Conservation (phyloP, 345 rosid genomes). For the Viola odorata region DNA sequence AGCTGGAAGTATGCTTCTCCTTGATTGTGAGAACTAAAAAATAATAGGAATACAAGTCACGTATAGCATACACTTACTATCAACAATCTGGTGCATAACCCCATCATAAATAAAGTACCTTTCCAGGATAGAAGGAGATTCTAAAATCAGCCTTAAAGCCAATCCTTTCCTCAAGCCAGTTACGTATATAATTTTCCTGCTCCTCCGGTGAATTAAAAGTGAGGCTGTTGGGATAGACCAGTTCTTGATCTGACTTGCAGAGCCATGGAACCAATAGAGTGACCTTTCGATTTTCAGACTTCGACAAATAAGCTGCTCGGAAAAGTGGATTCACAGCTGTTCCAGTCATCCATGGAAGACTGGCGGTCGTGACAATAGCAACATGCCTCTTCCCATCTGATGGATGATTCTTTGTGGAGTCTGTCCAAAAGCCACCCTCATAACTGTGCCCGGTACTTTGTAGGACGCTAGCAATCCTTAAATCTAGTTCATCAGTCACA, state of each 20-base stretch:
- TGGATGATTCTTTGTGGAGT: constrained; percentile 43
- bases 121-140: constrained; percentile 97
- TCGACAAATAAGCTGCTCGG: constrained; percentile 85
- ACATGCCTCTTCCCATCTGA: constrained; percentile 73
- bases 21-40: constrained; percentile 73
- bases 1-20: constrained; percentile 92
- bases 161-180: constrained; percentile 89
- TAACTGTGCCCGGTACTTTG: constrained; percentile 91
- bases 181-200: constrained; percentile 86
- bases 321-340: constrained; percentile 97
- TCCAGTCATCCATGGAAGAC: constrained; percentile 99
- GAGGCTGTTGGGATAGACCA: constrained; percentile 80
- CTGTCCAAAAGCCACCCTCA: constrained; percentile 90
- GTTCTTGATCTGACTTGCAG: constrained; percentile 84
- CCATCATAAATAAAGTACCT: constrained; percentile 41
- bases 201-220: constrained; percentile 93
- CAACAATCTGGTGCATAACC: constrained; percentile 1
- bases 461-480: constrained; percentile 86
- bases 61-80: background rate
- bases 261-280: constrained; percentile 99
- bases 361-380: constrained; percentile 93
- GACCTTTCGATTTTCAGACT: constrained; percentile 76
- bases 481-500: constrained; percentile 63
- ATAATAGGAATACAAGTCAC: constrained; percentile 14
- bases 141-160: constrained; percentile 87